Base-by-base conservation (phyloP, 2,329 filamentous ascomycete genomes). In the Delphinella strobiligena region DNA sequence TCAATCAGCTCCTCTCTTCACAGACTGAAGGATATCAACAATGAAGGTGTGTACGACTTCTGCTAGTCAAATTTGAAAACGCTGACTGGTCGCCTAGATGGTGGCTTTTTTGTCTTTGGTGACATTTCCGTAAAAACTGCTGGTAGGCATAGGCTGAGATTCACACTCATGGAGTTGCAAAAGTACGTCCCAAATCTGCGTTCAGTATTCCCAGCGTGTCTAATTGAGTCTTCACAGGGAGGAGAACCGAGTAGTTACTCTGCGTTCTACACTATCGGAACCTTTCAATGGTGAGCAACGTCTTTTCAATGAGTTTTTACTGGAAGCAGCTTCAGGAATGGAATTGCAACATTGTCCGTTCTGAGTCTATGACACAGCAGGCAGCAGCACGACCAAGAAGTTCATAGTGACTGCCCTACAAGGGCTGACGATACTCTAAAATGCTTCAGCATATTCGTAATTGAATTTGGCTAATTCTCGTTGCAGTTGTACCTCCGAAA, bases 91-190 rank as follows among this genome's bases (percentile, higher is more conserved):
- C 45, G 37, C 44, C n/a, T 44, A 64, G 84, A 91, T 59, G 82
- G 82, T 9, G 85, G 80, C 1, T 93, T 87, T 62, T 93, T 93
- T 53, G 80, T 93, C n/a, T 93, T 93, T 59, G 82, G 82, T 4
- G 86, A 94, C 58, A 67, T 94, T 16, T 91, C 84, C 0, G 77
- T 89, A 44, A 81, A 81, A 54, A 67, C 77, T 17, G 75, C 82
- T 51, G 87, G 87, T 19, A 69, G 67, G 15, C 89, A 78, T 54
- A 71, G 79, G 27, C 69, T 94, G 30, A 73, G 78, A 40, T 93
- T 94, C 55, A 80, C 75, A 36, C 68, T 93, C 11, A 88, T 81
- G 58, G 82, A 88, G 57, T 75, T 84, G 62, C 68, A 64, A 50
- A 74, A 72, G 68, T 75, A 58, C 50, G 68, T 56, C 17, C 19